Percentiles rank a stretch among this genome's conserved stretches.
Conservation (phyloP, 1,139 yeast genomes). For the Zygoascus hellenicus region DNA sequence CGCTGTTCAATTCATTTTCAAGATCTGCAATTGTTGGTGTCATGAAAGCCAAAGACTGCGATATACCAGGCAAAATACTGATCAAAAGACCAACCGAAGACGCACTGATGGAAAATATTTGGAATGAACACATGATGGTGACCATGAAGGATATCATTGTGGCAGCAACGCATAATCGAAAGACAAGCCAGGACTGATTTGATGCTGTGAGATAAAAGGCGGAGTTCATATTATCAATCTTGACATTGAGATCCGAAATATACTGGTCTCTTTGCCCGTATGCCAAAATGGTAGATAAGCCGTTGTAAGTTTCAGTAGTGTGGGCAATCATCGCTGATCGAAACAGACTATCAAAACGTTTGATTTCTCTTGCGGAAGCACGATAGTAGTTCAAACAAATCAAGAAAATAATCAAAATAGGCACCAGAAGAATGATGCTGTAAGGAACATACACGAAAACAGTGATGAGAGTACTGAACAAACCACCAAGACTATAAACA, state of each 20-base stretch:
- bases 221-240: conserved; percentile 58
- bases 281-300: conserved; percentile 61
- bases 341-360: conserved; percentile 66
- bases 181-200: conserved; percentile 70
- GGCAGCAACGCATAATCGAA: conserved; percentile 51
- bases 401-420: conserved; percentile 27
- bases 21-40: conserved; percentile 51
- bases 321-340: conserved; percentile 70
- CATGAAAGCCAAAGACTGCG: conserved; percentile 25
- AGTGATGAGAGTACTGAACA: conserved; percentile 23
- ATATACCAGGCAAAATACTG: conserved; percentile 26
- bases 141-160: conserved; percentile 39
- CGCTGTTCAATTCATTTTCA: conserved; percentile 76
- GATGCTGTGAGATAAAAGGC: conserved; percentile 58
- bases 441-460: conserved; percentile 30
- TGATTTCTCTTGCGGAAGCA: conserved; percentile 67
- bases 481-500: conserved; percentile 19
- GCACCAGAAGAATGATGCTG: conserved; percentile 23
- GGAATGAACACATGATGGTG: conserved; percentile 50
- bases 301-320: conserved; percentile 65
- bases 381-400: conserved; percentile 44
- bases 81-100: conserved; percentile 63
- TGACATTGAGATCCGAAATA: conserved; percentile 40
- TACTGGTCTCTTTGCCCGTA: conserved; percentile 46
- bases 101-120: conserved; percentile 53